Conservation (phyloP, 1,284 basidiomycete species). For the Inonotus obliquus region DNA sequence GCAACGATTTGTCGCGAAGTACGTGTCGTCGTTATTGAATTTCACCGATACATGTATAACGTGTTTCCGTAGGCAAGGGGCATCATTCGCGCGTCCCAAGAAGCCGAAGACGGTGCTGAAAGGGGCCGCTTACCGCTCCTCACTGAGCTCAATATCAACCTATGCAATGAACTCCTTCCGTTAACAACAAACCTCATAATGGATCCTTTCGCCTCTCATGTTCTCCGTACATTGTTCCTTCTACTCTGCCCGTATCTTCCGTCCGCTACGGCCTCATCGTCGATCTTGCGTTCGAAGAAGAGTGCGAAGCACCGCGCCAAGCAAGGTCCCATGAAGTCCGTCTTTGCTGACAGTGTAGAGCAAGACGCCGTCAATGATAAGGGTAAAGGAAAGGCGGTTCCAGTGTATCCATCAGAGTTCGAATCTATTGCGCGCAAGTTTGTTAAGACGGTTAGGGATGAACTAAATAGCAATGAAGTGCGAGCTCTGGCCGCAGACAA, state of each 20-base stretch:
- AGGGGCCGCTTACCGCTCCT: constrained; percentile 71
- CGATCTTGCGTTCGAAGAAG: constrained; percentile 64
- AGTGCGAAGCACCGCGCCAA: constrained; percentile 71
- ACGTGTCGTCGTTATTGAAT: constrained; percentile 18
- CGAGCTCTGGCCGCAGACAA: constrained; percentile 77
- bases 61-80: constrained; percentile 48
- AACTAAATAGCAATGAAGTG: constrained; percentile 69
- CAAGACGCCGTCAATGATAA: constrained; percentile 26
- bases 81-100: constrained; percentile 49
- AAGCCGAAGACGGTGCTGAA: constrained; percentile 36
- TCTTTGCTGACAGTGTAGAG: constrained; percentile 40
- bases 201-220: constrained; percentile 86
- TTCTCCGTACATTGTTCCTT: constrained; percentile 72
- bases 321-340: constrained; percentile 70
- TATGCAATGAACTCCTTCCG: constrained; percentile 71
- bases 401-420: constrained; percentile 49
- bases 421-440: constrained; percentile 45
- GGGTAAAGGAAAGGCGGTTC: constrained; percentile 24
- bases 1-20: constrained; percentile 83
- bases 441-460: constrained; percentile 47
- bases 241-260: constrained; percentile 61
- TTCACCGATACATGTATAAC: not conserved
- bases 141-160: constrained; percentile 60
- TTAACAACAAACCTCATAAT: constrained; percentile 61
- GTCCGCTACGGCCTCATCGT: constrained; percentile 30